A percentile compares a stretch with the other conserved stretches of the same genome.
These are phyloP conservation scores for Flaveria floridana DNA, from an alignment of 140 eudicot genomes.

Conservation along the genomic window DNA sequence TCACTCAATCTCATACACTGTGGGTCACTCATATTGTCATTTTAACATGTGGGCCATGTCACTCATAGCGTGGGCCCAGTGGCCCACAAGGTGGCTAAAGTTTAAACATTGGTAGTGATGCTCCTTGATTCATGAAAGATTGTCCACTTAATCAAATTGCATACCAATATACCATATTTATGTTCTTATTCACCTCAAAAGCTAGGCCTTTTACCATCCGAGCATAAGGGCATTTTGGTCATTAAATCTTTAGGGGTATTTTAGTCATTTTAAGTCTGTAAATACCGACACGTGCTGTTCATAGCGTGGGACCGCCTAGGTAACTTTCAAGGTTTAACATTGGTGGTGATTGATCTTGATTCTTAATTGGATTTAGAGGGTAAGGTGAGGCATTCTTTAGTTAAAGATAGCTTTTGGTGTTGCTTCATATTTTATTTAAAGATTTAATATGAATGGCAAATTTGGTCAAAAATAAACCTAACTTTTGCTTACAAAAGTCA, in stretches of 20 bases:
- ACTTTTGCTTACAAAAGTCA: conserved; percentile 55
- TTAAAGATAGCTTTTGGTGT: conserved; percentile 38
- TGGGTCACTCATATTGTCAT: not conserved
- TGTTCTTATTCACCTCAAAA: not conserved
- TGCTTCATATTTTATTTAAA: conserved; percentile 29
- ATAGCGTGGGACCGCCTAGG: conserved; percentile 11
- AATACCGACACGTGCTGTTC: not conserved
- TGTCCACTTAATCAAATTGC: conserved; percentile 4
- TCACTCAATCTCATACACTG: not conserved
- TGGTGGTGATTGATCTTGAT: conserved; percentile 40
- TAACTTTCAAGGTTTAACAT: conserved; percentile 19
- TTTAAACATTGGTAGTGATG: conserved; percentile 23
- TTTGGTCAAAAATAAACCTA: conserved; percentile 56
- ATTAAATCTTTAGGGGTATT: conserved; percentile 19
- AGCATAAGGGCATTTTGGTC: conserved; percentile 12
- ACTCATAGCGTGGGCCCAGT: conserved; percentile 13
- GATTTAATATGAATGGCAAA: conserved; percentile 23
- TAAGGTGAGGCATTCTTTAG: conserved; percentile 34
- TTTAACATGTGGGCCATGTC: not conserved
- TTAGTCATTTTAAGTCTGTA: conserved; percentile 13
- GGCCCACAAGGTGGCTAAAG: conserved; percentile 8
- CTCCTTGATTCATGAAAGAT: conserved; percentile 33
- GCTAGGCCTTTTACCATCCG: not conserved
- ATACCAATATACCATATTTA: not conserved
- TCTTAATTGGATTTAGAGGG: conserved; percentile 30